phyloP scores from a whole-genome alignment of 2,329 filamentous ascomycete genomes.

The Aspergillus alliaceus region DNA sequence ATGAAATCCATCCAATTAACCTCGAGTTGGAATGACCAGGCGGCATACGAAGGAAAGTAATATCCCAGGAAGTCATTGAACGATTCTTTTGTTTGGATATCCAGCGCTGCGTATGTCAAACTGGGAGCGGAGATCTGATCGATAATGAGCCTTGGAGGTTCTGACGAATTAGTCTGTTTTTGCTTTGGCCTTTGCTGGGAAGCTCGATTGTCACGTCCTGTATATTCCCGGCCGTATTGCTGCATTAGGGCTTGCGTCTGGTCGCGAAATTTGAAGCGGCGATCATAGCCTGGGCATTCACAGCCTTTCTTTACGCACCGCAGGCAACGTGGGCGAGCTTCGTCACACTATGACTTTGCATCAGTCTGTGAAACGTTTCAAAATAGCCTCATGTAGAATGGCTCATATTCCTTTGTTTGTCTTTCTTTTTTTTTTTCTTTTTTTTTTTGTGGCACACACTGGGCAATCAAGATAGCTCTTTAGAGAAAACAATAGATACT shows the following conservation, averaged over 20 bases:
- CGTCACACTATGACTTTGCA: background rate
- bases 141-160: background rate
- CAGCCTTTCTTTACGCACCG: background rate
- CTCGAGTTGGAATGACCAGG: background rate
- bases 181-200: background rate
- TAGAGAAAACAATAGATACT: background rate
- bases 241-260: background rate
- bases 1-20: conserved; percentile 15
- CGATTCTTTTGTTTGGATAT: conserved; percentile 7
- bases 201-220: background rate
- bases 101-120: conserved; percentile 3
- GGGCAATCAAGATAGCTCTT: no score
- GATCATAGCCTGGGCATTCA: conserved; percentile 2
- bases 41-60: conserved; percentile 4
- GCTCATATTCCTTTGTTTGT: no score
- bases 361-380: no score
- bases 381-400: no score
- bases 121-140: conserved; percentile 9
- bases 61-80: conserved; percentile 7
- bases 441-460: no score
- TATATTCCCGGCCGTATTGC: background rate
- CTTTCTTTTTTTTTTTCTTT: no score
- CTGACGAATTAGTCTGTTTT: background rate
- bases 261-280: background rate
- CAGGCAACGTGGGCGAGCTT: background rate